Evolutionary conservation across 805 yeast species (phyloP).

Genomic region (Scheffersomyces ergatensis): DNA sequence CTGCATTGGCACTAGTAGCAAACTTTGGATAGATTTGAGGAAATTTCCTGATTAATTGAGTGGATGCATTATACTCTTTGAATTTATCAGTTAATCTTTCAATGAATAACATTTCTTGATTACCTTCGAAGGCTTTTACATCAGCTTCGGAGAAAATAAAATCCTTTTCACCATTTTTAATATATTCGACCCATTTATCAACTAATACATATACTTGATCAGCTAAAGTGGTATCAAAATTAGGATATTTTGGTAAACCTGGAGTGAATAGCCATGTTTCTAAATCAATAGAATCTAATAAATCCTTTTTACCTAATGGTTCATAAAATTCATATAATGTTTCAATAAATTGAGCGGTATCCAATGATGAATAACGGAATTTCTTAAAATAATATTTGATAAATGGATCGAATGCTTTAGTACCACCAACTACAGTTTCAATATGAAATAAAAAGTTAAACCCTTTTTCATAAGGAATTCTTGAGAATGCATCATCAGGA

Average conservation of each 20-base stretch:
- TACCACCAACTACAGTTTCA: constrained; percentile 23
- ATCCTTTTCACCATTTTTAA: constrained; percentile 1
- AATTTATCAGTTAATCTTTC: constrained; percentile 18
- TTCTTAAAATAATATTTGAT: constrained; percentile 26
- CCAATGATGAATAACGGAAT: constrained; percentile 26
- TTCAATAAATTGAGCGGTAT: constrained; percentile 23
- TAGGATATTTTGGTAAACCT: constrained; percentile 27
- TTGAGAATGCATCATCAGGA: constrained; percentile 22
- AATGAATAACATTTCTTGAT: constrained; percentile 24
- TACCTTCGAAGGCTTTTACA: constrained; percentile 17
- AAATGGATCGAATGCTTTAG: constrained; percentile 22
- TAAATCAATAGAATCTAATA: constrained; percentile 25
- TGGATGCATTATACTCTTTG: constrained; percentile 3
- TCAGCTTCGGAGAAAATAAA: constrained; percentile 11
- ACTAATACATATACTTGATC: constrained; percentile 22
- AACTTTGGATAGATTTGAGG: constrained; percentile 17
- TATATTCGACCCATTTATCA: constrained; percentile 17
- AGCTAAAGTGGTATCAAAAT: constrained; percentile 26
- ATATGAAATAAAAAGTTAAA: constrained; percentile 27
- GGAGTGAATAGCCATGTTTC: constrained; percentile 24
- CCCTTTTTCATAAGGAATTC: constrained; percentile 36
- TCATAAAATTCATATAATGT: constrained; percentile 22
- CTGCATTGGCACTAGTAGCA: constrained; percentile 19
- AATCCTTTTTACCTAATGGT: constrained; percentile 14
- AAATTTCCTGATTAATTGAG: constrained; percentile 11